Base-by-base conservation (phyloP, 495 filamentous ascomycete genomes). In the Daldinia bambusicola region DNA sequence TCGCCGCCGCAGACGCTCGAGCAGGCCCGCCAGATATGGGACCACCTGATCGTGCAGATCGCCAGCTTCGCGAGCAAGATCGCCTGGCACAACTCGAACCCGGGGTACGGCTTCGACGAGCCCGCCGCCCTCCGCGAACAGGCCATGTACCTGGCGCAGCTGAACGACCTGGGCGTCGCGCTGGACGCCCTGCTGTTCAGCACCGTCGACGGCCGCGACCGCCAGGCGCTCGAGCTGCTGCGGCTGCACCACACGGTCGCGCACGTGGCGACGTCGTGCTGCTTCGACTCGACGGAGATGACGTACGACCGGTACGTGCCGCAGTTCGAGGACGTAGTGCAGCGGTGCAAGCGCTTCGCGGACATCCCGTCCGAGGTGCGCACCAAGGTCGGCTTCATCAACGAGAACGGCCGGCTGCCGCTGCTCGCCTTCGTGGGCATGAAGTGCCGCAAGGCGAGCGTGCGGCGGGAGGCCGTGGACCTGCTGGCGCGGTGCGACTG, bases 271-370 rank as follows among this genome's bases (percentile, higher is more conserved):
- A 61, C 63, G 6, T 51, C 63, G 12, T 76, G 74, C 57, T 74
- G 71, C 31, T 67, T 76, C 31, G 74, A 76, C 30, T 36, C 67
- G 36, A 61, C 74, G 4, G 74, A 76, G 60, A 74, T 64, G 67
- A 64, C 61, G 70, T 76, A 71, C 60, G 74, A 76, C 53, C 62
- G 67, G 4, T 76, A 59, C 16, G 41, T 66, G 1, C 56, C 63
- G 10, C 63, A 74, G 38, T 76, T 74, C 67, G 67, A 73, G 38
- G 71, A 74, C 53, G 52, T 70, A 13, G 56, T 74, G 1, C 62
- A 52, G 20, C 71, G 71, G 4, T 74, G 67, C 40, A 63, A 55
- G 63, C 40, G 68, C 5, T 64, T 74, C 37, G 40, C 36, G 4
- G 55, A 69, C 4, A 67, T 60, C 41, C 45, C 62, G 26, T 38